phyloP scores from a whole-genome alignment of 2,329 filamentous ascomycete species.

The Ascosphaera acerosa region DNA sequence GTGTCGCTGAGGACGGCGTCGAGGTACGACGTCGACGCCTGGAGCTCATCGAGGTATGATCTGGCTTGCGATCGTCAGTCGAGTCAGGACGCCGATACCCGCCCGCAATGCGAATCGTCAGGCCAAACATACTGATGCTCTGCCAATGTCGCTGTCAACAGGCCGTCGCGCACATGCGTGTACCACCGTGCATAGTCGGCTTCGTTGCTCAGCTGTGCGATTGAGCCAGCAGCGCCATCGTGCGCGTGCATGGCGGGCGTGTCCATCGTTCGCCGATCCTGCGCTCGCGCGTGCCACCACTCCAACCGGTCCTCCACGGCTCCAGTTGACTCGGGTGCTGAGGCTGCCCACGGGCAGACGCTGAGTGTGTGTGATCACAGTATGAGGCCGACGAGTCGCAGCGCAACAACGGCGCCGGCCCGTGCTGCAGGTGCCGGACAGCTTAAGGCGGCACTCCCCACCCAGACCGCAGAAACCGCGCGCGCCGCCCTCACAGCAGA shows the following conservation, averaged over 20 bases:
- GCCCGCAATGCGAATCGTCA: constrained; percentile 11
- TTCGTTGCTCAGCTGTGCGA: constrained; percentile 27
- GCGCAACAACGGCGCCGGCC: too few species aligned
- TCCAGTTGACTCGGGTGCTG: too few species aligned
- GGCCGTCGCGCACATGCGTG: constrained; percentile 32
- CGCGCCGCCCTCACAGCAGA: too few species aligned
- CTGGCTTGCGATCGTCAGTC: constrained; percentile 24
- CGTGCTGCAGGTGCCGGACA: too few species aligned
- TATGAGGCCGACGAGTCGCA: too few species aligned
- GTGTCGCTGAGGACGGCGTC: constrained; percentile 56
- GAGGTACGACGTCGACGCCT: constrained; percentile 58
- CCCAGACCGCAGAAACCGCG: too few species aligned
- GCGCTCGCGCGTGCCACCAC: too few species aligned
- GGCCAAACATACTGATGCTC: constrained; percentile 66
- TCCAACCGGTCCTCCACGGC: too few species aligned
- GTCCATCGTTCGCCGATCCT: constrained; percentile 3
- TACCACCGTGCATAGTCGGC: constrained; percentile 35
- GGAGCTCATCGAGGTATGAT: constrained; percentile 56
- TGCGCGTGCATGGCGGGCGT: not conserved
- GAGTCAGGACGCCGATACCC: constrained; percentile 1
- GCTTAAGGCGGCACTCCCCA: too few species aligned
- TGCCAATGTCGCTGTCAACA: constrained; percentile 61
- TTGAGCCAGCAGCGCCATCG: constrained; percentile 3
- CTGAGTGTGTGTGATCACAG: too few species aligned
- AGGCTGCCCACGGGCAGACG: too few species aligned